phyloP scores from a whole-genome alignment of 2,329 filamentous ascomycete genomes.

The Paecilomyces dactylethromorphus region DNA sequence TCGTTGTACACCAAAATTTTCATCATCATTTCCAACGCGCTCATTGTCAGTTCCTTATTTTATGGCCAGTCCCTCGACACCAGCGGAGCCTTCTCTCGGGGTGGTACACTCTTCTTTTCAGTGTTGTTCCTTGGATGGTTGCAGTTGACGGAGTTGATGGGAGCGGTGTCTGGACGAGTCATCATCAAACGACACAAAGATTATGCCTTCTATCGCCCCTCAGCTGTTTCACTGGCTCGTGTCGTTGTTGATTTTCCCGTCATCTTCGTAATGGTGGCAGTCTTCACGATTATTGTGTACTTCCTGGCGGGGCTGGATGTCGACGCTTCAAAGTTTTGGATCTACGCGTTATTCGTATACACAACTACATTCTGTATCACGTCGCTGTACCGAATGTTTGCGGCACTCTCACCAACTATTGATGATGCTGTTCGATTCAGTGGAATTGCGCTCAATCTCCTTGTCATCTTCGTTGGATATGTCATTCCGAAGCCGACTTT shows the following conservation, averaged over 20 bases:
- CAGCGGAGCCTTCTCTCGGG: constrained; percentile 56
- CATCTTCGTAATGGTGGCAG: constrained; percentile 50
- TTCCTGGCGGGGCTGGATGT: constrained; percentile 57
- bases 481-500: constrained; percentile 58
- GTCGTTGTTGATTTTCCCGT: constrained; percentile 59
- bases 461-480: constrained; percentile 60
- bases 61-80: constrained; percentile 59
- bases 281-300: constrained; percentile 59
- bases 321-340: constrained; percentile 58
- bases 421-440: constrained; percentile 61
- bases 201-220: constrained; percentile 65
- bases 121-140: constrained; percentile 64
- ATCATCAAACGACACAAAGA: constrained; percentile 63
- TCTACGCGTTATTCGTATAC: constrained; percentile 59
- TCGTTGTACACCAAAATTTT: constrained; percentile 73
- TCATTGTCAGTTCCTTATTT: constrained; percentile 75
- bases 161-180: constrained; percentile 63
- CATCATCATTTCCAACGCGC: constrained; percentile 65
- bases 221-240: constrained; percentile 56
- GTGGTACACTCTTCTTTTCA: constrained; percentile 60
- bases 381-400: constrained; percentile 60
- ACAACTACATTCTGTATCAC: constrained; percentile 57
- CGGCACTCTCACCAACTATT: constrained; percentile 56
- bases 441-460: constrained; percentile 54
- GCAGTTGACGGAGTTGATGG: constrained; percentile 71